Percentiles rank a stretch among this genome's conserved stretches.
Evolutionary conservation across 306 rosid genomes (phyloP).

Genomic region (Canavalia ensiformis): DNA sequence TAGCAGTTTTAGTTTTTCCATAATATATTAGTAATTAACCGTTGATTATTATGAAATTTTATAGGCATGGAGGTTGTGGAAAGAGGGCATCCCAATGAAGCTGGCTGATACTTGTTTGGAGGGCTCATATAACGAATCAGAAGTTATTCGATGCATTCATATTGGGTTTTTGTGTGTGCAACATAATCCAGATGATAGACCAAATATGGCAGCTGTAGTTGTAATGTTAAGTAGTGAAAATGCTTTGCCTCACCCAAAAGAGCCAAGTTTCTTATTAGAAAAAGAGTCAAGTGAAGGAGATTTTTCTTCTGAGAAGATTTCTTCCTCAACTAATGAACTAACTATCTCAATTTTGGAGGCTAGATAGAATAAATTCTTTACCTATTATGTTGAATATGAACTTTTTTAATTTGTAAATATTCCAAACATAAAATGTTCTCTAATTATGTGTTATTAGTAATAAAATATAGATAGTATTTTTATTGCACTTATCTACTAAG

Average conservation of each 20-base stretch:
- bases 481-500: no score
- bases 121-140: neutral
- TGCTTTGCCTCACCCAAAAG: neutral
- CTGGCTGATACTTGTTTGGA: neutral
- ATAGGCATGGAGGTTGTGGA: slow-evolving; percentile 30
- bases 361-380: neutral
- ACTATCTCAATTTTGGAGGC: neutral
- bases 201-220: neutral
- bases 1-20: neutral
- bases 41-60: neutral
- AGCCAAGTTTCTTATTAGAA: neutral
- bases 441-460: no score
- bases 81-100: neutral
- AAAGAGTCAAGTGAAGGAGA: neutral
- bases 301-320: neutral
- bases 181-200: slow-evolving; percentile 4
- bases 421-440: no score
- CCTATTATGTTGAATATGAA: neutral
- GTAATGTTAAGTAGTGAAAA: neutral
- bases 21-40: neutral
- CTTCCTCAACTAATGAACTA: neutral
- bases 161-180: slow-evolving; percentile 9
- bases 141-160: neutral
- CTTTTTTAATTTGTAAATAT: neutral
- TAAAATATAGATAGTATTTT: no score